Evolutionary conservation across 106 monocot genomes (phyloP).

Genomic region (Narthecium ossifragum): DNA sequence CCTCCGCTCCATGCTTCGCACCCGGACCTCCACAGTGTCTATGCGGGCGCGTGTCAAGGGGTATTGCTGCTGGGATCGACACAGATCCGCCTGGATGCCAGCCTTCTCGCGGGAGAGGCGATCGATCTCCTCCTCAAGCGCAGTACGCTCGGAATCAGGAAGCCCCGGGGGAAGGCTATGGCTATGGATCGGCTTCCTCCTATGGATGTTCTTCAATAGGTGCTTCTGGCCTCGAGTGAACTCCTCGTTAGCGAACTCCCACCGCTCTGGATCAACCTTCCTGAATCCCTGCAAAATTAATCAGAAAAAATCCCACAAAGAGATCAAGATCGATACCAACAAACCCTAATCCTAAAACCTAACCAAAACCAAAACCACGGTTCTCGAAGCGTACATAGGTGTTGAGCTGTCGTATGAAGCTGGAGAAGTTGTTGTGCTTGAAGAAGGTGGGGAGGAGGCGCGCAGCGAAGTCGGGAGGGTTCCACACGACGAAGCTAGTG

Average conservation of each 20-base stretch:
- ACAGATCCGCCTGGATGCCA: slow-evolving; percentile 37
- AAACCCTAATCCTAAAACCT: too few relatives aligned
- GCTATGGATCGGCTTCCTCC: slow-evolving; percentile 91
- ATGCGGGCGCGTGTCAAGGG: slow-evolving; percentile 47
- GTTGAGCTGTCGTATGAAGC: slow-evolving; percentile 99
- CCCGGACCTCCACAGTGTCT: slow-evolving; percentile 43
- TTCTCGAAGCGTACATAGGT: slow-evolving; percentile 82
- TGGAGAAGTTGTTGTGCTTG: slow-evolving; percentile 99
- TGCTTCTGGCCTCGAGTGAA: slow-evolving; percentile 76
- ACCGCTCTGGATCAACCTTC: slow-evolving; percentile 82
- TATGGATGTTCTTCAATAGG: slow-evolving; percentile 81
- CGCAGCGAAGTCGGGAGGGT: slow-evolving; percentile 80
- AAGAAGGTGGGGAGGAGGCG: slow-evolving; percentile 82
- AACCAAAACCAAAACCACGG: too few relatives aligned
- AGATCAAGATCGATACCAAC: neutral
- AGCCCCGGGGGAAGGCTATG: slow-evolving; percentile 54
- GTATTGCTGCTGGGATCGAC: slow-evolving; percentile 49
- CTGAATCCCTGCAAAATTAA: slow-evolving; percentile 60
- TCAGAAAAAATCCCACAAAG: neutral
- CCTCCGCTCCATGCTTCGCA: slow-evolving; percentile 77
- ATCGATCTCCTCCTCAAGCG: slow-evolving; percentile 81
- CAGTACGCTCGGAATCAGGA: slow-evolving; percentile 40
- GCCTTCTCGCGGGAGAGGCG: slow-evolving; percentile 48
- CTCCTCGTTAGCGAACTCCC: slow-evolving; percentile 86
- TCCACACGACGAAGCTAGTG: slow-evolving; percentile 88